Conservation (phyloP, 345 rosid genomes). For the Noccaea caerulescens region DNA sequence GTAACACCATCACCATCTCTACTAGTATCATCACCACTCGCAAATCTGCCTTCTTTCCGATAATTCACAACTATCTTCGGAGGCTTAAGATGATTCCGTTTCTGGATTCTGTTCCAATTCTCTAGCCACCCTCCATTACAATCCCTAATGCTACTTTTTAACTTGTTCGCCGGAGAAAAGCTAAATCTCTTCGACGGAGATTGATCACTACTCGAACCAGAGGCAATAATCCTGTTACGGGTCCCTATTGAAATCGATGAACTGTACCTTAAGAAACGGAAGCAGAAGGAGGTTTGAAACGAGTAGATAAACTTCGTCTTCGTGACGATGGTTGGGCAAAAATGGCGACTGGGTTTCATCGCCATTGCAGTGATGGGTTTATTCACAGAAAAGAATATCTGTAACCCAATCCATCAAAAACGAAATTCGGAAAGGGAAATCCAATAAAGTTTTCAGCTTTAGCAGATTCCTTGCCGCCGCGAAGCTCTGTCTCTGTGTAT, state of each 20-base stretch:
- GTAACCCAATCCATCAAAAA: conserved; percentile 2
- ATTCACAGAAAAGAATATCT: background rate
- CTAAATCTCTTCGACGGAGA: conserved; percentile 41
- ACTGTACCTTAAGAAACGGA: conserved; percentile 54
- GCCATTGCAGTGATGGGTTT: conserved; percentile 50
- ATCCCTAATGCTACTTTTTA: conserved; percentile 22
- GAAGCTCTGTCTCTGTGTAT: conserved; percentile 22
- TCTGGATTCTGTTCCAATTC: conserved; percentile 62
- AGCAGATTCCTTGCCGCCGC: conserved; percentile 16
- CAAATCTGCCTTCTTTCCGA: conserved; percentile 48
- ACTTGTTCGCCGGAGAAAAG: conserved; percentile 31
- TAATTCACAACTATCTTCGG: conserved; percentile 63
- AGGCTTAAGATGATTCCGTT: conserved; percentile 51
- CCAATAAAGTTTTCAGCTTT: conserved; percentile 2
- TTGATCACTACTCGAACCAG: conserved; percentile 33
- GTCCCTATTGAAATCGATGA: conserved; percentile 45
- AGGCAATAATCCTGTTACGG: conserved; percentile 31
- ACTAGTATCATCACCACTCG: conserved; percentile 35
- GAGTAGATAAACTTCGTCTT: conserved; percentile 34
- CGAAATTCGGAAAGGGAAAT: background rate
- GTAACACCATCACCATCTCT: conserved; percentile 50
- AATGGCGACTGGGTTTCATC: conserved; percentile 62
- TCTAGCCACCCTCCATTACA: conserved; percentile 46
- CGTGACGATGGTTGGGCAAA: conserved; percentile 46
- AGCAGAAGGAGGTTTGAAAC: conserved; percentile 48